Base-by-base conservation (phyloP, 2,329 filamentous ascomycete genomes). In the Botrytis galanthina region DNA sequence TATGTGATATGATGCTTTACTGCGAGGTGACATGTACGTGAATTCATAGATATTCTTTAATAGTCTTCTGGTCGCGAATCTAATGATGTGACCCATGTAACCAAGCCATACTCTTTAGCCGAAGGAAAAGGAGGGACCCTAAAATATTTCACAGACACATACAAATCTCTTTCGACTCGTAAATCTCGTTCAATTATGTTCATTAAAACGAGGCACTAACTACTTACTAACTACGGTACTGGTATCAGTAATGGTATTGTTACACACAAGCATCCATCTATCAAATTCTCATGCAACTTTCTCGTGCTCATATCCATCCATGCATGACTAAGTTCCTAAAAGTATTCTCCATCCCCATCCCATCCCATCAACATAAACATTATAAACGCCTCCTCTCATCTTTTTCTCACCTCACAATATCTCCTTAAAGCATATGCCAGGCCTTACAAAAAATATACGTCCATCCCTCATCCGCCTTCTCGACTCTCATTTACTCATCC, bases 401-500 rank as follows among this genome's bases (percentile, higher is more conserved):
- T 35, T 60, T 60, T 20, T 10, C 39, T 46, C 32, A 48, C 35
- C 35, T 22, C 16, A 18, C 18, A 54, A 37, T 22, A 57, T 68
- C 48, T 29, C 46, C 29, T 18, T 1, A 29, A 32, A 42, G 66
- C n/a, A 57, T 57, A 51, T 16, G 32, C 42, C 20, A 44, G 26
- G 26, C 64, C 63, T 51, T 37, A 67, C 22, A 32, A 20, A 51
- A 37, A 46, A 7, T 18, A 35, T n/a, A 35, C 22, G 26, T 29
- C 32, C 16, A 71, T 64, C 59, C 14, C 26, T 29, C 62, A 35
- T n/a, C 39, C 48, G 39, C n/a, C n/a, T 29, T 18, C 22, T 44
- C 29, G 32, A 61, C 42, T 29, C 32, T 63, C 66, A 39, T 46
- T 70, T 46, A 57, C 35, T 80, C 76, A 72, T 80, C 77, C 71